phyloP scores from a whole-genome alignment of 768 basidiomycete genomes.

The Kwoniella shandongensis region DNA sequence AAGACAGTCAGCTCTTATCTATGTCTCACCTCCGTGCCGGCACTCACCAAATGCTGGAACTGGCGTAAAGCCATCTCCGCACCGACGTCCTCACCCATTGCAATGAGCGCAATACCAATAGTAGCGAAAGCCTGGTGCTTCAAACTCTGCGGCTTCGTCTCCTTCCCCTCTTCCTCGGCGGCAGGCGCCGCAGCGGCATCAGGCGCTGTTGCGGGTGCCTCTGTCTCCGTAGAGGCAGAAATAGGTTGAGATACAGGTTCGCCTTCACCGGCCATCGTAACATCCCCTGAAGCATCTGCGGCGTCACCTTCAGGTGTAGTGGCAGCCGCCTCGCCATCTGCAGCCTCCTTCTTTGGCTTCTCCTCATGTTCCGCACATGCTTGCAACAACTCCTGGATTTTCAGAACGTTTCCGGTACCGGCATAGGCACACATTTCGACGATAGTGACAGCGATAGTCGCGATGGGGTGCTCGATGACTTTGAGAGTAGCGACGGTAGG shows the following conservation, averaged over 20 bases:
- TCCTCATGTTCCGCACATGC: conserved; percentile 90
- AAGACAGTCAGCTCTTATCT: conserved; percentile 28
- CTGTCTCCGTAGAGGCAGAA: background rate
- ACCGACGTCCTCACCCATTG: conserved; percentile 98
- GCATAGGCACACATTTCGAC: conserved; percentile 93
- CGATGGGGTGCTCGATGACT: conserved; percentile 87
- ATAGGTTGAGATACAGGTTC: conserved; percentile 13
- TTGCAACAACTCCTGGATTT: conserved; percentile 87
- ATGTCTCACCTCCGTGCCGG: background rate
- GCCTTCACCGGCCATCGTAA: conserved; percentile 27
- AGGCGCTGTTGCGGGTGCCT: conserved; percentile 5
- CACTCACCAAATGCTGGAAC: conserved; percentile 88
- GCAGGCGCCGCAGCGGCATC: conserved; percentile 15
- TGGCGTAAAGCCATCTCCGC: conserved; percentile 96
- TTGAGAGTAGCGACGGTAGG: conserved; percentile 90
- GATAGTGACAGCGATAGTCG: conserved; percentile 84
- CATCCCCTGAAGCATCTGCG: conserved; percentile 41
- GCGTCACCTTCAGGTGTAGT: conserved; percentile 22
- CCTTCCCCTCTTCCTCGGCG: conserved; percentile 15
- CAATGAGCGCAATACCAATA: conserved; percentile 85
- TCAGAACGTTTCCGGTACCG: conserved; percentile 91
- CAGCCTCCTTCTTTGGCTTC: conserved; percentile 37
- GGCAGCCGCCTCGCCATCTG: conserved; percentile 24
- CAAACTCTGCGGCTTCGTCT: conserved; percentile 59
- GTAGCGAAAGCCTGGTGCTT: conserved; percentile 85